A percentile compares a stretch with the other conserved stretches of the same genome.
phyloP scores from a whole-genome alignment of 495 filamentous ascomycete species.

The Cudoniella acicularis region DNA sequence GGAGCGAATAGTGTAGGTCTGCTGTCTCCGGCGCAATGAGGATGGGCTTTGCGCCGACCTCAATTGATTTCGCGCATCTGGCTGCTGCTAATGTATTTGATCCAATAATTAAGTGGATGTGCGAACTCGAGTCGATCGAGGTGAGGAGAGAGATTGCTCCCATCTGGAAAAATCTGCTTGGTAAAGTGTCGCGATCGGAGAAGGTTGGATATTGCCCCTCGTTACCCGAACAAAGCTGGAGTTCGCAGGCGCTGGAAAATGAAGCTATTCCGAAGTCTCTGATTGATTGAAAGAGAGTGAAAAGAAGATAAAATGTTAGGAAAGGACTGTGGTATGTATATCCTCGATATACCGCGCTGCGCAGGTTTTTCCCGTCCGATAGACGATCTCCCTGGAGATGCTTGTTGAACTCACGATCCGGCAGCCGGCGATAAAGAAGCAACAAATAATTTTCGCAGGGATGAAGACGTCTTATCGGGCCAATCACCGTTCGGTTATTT shows the following conservation, averaged over 20 bases:
- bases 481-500: background rate
- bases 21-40: constrained; percentile 69
- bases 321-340: background rate
- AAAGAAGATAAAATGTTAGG: background rate
- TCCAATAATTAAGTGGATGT: constrained; percentile 84
- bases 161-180: constrained; percentile 4
- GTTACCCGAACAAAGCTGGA: background rate
- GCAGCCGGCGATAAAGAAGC: background rate
- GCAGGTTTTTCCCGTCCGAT: background rate
- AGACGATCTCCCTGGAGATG: background rate
- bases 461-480: constrained; percentile 5
- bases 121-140: constrained; percentile 67
- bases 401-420: background rate
- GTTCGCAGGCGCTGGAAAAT: background rate
- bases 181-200: background rate
- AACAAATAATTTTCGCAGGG: background rate
- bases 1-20: constrained; percentile 67
- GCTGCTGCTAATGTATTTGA: constrained; percentile 82
- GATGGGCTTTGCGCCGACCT: constrained; percentile 82
- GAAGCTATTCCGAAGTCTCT: background rate
- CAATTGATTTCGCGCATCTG: constrained; percentile 73
- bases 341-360: background rate
- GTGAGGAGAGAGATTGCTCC: constrained; percentile 59
- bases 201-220: background rate
- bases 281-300: background rate